Percentiles rank a stretch among this genome's conserved stretches.
Evolutionary conservation across 2,329 filamentous ascomycete genomes (phyloP).

Genomic region (Trichophyton rubrum): DNA sequence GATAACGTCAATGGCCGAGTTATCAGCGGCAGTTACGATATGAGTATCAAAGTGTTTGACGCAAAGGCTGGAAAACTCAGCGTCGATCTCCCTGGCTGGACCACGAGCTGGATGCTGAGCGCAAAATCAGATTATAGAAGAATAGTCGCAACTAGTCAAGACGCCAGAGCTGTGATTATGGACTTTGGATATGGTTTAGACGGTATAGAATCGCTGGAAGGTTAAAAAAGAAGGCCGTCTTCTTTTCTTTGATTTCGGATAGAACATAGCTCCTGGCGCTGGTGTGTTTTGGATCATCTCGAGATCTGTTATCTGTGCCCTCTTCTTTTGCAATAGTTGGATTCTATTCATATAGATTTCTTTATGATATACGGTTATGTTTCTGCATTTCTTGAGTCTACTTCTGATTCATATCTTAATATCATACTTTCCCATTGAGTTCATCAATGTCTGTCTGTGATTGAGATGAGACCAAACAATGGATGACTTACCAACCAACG

Average conservation of each 20-base stretch:
- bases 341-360: background rate
- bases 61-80: slow-evolving; percentile 66
- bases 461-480: background rate
- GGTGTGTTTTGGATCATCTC: background rate
- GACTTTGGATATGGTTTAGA: slow-evolving; percentile 59
- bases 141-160: slow-evolving; percentile 89
- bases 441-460: background rate
- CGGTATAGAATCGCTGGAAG: slow-evolving; percentile 41
- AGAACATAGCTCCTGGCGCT: background rate
- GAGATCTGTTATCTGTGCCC: background rate
- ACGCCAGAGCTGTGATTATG: slow-evolving; percentile 81
- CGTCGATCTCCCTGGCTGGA: slow-evolving; percentile 86
- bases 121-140: slow-evolving; percentile 92
- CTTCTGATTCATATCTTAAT: no score
- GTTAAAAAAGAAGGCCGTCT: slow-evolving; percentile 16
- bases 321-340: background rate
- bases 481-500: background rate
- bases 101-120: slow-evolving; percentile 89
- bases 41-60: slow-evolving; percentile 89
- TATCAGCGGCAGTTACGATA: slow-evolving; percentile 86
- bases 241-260: background rate
- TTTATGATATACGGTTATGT: background rate
- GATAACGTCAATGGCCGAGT: slow-evolving; percentile 77
- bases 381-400: background rate
- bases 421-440: no score